A percentile compares a stretch with the other conserved stretches of the same genome.
Conservation (phyloP, 768 basidiomycete genomes). For the Tylopilus subfusipes region DNA sequence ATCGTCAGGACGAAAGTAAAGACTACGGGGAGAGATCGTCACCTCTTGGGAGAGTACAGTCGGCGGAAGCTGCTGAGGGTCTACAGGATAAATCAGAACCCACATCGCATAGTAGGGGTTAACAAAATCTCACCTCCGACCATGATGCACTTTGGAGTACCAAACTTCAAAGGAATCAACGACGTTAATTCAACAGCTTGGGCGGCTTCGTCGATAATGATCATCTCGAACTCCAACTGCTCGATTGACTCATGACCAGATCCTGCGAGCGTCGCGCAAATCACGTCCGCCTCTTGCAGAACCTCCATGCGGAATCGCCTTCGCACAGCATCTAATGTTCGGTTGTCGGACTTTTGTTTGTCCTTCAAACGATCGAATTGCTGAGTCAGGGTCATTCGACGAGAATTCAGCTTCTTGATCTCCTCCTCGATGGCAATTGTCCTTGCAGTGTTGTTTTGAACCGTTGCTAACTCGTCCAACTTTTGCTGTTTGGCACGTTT, state of each 20-base stretch:
- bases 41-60: conserved; percentile 73
- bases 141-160: conserved; percentile 79
- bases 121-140: conserved; percentile 64
- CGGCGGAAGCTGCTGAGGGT: conserved; percentile 94
- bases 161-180: conserved; percentile 91
- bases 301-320: conserved; percentile 72
- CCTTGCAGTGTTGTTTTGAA: conserved; percentile 56
- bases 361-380: conserved; percentile 78
- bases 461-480: conserved; percentile 51
- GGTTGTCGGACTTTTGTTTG: conserved; percentile 72
- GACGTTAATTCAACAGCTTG: conserved; percentile 95
- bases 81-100: conserved; percentile 31
- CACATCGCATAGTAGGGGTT: not conserved
- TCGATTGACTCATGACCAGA: conserved; percentile 86
- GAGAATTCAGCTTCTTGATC: conserved; percentile 60
- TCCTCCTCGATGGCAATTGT: conserved; percentile 63
- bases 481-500: conserved; percentile 59
- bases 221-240: conserved; percentile 85
- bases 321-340: conserved; percentile 78
- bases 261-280: conserved; percentile 91
- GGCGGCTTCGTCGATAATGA: conserved; percentile 97
- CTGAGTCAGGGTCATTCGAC: conserved; percentile 59
- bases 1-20: conserved; percentile 15
- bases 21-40: conserved; percentile 23
- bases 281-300: conserved; percentile 86